Conservation (phyloP, 1,284 basidiomycete genomes). For the Apiotrichum veenhuisii region DNA sequence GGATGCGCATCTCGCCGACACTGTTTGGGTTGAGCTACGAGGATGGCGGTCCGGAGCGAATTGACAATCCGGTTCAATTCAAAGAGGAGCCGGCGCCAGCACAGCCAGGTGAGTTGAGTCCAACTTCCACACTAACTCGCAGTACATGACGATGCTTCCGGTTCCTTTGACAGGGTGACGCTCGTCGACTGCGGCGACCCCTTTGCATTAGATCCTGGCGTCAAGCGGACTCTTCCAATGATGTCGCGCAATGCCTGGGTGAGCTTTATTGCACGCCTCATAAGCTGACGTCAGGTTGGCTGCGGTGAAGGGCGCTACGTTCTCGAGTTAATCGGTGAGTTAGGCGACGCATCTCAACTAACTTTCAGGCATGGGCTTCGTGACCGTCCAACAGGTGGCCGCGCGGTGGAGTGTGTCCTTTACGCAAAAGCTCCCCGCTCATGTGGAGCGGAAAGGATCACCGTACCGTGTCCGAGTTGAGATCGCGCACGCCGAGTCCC, state of each 20-base stretch:
- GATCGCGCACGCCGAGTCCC: constrained; percentile 28
- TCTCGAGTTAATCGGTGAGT: constrained; percentile 65
- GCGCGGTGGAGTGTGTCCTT: background rate
- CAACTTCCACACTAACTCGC: too few relatives aligned
- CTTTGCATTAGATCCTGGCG: constrained; percentile 23
- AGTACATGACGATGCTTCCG: too few relatives aligned
- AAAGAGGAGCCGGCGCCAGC: too few relatives aligned
- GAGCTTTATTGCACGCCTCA: constrained; percentile 18
- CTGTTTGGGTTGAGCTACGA: constrained; percentile 80
- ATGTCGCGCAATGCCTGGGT: constrained; percentile 54
- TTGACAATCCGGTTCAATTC: background rate
- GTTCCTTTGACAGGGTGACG: background rate
- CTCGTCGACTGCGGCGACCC: constrained; percentile 7
- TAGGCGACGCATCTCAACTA: background rate
- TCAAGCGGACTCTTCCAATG: constrained; percentile 45
- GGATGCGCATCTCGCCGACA: constrained; percentile 75
- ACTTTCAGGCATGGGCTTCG: constrained; percentile 57
- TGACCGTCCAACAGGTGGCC: constrained; percentile 59
- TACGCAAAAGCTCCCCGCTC: constrained; percentile 21
- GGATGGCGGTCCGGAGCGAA: constrained; percentile 52
- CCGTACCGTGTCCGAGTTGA: constrained; percentile 19
- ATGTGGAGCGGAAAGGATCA: constrained; percentile 21
- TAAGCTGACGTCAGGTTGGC: constrained; percentile 69
- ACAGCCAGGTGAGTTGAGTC: too few relatives aligned
- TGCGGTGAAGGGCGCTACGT: constrained; percentile 72